Base-by-base conservation (phyloP, 176 grass and related monocot genomes). In the Urochloa ruziziensis region DNA sequence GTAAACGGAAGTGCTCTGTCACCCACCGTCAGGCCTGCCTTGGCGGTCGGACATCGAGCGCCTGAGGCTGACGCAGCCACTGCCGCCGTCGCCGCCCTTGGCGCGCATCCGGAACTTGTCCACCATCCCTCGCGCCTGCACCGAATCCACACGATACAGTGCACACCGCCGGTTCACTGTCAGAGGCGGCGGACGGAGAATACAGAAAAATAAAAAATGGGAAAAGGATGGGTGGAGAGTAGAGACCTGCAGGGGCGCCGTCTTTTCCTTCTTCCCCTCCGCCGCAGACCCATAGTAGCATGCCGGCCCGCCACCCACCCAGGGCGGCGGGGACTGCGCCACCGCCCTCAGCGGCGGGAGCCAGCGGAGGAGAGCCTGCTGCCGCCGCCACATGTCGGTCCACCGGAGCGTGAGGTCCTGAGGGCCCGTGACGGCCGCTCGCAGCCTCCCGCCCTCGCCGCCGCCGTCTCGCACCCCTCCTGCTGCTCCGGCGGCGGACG, bases 21-120 rank as follows among this genome's bases (percentile, higher is more conserved):
- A 73, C 70, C 44, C 27, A 73, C 70, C 70, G 17, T 73, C 70
- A 32, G 70, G 70, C 25, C 2, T 47, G 44, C 70, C 70, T 28
- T 11, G 25, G 70, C 70, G 70, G 44, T 18, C 47, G 70, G 70
- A 73, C 70, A 43, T 73, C 0, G 70, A 73, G 25, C 70, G 44
- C 8, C 70, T 17, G 44, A 73, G 70, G 70, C 70, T 73, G 44
- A 73, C 70, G 70, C 70, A 73, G 27, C 70, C 70, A 49, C 0
- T 73, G 8, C 70, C 70, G 27, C 70, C 70, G 70, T 49, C 70
- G 16, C 70, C 70, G 21, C 44, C 70, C 70, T 73, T 73, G 43
- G 70, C 70, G 27, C 43, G 70, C 70, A 73, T 73, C 8, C 70
- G 70, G 70, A 73, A 73, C 70, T 12, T 73, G 70, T 73, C 70